Conservation (phyloP, 441 rosid genomes). For the Melastoma candidum region DNA sequence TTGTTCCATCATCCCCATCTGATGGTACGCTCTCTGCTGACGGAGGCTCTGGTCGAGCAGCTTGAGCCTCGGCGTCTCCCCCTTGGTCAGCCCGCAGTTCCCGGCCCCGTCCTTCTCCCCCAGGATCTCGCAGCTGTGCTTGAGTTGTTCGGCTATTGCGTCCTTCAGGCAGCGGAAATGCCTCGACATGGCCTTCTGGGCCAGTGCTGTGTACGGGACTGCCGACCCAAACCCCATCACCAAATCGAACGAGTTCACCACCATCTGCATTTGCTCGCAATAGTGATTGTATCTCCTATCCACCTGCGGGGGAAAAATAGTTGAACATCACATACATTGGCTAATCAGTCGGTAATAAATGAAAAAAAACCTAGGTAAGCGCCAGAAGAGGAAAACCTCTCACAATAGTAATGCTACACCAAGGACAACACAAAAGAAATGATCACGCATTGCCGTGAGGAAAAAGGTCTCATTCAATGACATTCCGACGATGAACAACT, state of each 20-base stretch:
- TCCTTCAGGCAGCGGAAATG: slow-evolving; percentile 89
- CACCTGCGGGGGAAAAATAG: slow-evolving; percentile 38
- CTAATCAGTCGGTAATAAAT: too few relatives aligned
- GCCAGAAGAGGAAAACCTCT: too few relatives aligned
- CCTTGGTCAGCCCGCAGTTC: slow-evolving; percentile 65
- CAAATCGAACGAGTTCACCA: slow-evolving; percentile 82
- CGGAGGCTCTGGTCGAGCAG: slow-evolving; percentile 79
- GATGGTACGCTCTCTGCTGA: slow-evolving; percentile 83
- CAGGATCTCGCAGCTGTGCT: slow-evolving; percentile 57
- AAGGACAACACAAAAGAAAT: too few relatives aligned
- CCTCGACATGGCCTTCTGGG: slow-evolving; percentile 97
- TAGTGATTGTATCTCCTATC: slow-evolving; percentile 87
- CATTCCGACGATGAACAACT: too few relatives aligned
- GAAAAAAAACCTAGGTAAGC: too few relatives aligned
- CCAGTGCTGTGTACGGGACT: slow-evolving; percentile 76
- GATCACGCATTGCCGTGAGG: too few relatives aligned
- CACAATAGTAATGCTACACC: too few relatives aligned
- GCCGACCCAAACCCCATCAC: slow-evolving; percentile 89
- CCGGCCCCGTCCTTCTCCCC: slow-evolving; percentile 75
- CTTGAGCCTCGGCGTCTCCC: slow-evolving; percentile 83
- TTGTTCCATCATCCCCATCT: slow-evolving; percentile 93
- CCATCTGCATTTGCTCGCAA: slow-evolving; percentile 95
- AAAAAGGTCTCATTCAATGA: too few relatives aligned
- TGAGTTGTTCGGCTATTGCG: slow-evolving; percentile 56
- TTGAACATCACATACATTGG: too few relatives aligned